Base-by-base conservation (phyloP, 495 filamentous ascomycete genomes). In the Rhypophila decipiens region DNA sequence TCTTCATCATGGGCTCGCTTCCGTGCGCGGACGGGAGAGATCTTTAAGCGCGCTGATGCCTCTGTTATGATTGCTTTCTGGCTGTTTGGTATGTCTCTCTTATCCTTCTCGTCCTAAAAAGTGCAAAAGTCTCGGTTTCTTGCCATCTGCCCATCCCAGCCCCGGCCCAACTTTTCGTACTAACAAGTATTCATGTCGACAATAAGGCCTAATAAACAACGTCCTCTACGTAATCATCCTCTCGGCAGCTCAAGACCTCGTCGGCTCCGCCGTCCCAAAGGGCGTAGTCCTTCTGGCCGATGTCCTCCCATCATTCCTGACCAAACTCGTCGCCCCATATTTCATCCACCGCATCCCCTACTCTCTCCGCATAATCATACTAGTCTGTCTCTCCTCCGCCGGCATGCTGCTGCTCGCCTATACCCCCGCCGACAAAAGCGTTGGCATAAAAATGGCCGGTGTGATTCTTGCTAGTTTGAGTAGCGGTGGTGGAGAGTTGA, bases 141-240 rank as follows among this genome's bases (percentile, higher is more conserved):
- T n/a, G n/a, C n/a, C n/a, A n/a, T n/a, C n/a, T n/a, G n/a, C n/a
- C n/a, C n/a, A n/a, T n/a, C n/a, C n/a, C n/a, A n/a, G n/a, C n/a
- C n/a, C 12, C 13, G 19, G 10, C 2, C 11, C 5, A 39, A 4
- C 17, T 31, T n/a, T 20, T n/a, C n/a, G n/a, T n/a, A n/a, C 35
- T 22, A 1, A 20, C 17, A 38, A 3, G 31, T 20, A 11, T 7
- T n/a, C 0, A 12, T 13, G 18, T 17, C 17, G 23, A n/a, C n/a
- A n/a, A n/a, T n/a, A 50, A 97, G 91, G 93, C 44, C 73, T 96
- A 5, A 87, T 98, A 63, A 98, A 98, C 68, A 97, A 96, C 70
- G 86, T 98, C 59, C 86, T 96, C 67, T 98, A 97, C 63, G 90
- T 98, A 24, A 85, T 98, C 63, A 88, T 98, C 64, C 82, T 98